phyloP scores from a whole-genome alignment of 176 grass and related monocot species.

The Chloris gayana region DNA sequence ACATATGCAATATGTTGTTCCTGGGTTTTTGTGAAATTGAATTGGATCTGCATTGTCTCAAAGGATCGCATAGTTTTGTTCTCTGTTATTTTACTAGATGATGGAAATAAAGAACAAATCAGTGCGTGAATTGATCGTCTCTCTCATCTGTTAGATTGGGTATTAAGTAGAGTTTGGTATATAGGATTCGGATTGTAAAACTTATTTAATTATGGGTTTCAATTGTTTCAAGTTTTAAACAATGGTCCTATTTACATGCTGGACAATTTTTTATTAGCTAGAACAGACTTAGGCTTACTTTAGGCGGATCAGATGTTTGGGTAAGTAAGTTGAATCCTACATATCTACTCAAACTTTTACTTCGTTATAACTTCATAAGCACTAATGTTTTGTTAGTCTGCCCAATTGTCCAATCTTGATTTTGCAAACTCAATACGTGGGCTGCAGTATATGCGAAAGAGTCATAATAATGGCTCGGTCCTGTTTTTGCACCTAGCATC shows the following conservation, averaged over 20 bases:
- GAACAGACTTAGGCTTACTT: conserved; percentile 1
- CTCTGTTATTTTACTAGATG: too few species aligned
- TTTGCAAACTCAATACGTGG: neutral
- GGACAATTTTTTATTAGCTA: neutral
- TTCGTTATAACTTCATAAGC: neutral
- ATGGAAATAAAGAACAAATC: too few species aligned
- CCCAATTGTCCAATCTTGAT: neutral
- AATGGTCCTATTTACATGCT: neutral
- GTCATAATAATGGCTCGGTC: neutral
- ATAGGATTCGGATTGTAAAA: too few species aligned
- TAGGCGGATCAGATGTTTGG: neutral
- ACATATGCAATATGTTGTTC: neutral
- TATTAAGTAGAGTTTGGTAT: too few species aligned
- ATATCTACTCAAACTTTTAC: neutral
- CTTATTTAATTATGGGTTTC: too few species aligned
- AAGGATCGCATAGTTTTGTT: too few species aligned
- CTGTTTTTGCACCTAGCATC: neutral
- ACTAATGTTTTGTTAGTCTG: conserved; percentile 6
- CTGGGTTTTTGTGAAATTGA: too few species aligned
- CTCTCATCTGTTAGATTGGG: too few species aligned
- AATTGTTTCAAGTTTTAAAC: too few species aligned
- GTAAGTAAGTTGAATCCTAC: neutral
- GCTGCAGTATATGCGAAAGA: neutral
- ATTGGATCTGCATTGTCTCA: too few species aligned
- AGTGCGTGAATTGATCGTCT: too few species aligned